Evolutionary conservation across 2,329 filamentous ascomycete genomes (phyloP), one percentile per base, ranked within the genome.

Genomic region (Hymenoscyphus infarciens): DNA sequence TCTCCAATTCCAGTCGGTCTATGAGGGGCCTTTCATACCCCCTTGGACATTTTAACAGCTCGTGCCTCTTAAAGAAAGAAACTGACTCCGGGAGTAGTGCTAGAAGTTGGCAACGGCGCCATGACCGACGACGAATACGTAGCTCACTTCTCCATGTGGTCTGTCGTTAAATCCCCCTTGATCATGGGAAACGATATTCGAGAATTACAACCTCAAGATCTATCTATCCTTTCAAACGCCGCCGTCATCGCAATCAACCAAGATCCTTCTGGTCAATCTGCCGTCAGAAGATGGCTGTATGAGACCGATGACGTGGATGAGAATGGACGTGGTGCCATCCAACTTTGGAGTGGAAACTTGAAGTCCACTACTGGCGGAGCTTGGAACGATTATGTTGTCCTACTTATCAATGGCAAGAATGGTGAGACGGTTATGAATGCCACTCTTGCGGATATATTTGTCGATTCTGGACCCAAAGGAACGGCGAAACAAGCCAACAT

Each of bases 361-460:
- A 64, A 67, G 45, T 72, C 70, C 13, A 75, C 74, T 1, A 76
- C 75, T 25, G 77, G 79, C 19, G 79, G 79, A 13, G 78, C 81
- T 58, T 76, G 78, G 19, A 73, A 66, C 19, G 74, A 76, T 45
- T 65, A 79, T 42, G 76, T 84, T 3, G 77, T 82, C 1, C 75
- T 84, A 4, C 72, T 76, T 25, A 64, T 85, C 64, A 85, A 85
- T 64, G 79, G 77, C 5, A 79, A 75, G 25, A 77, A 79, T 63
- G 71, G 69, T 5, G 71, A 74, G 0, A 71, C 75, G 16, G 75
- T 71, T 3, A 78, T 86, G 79, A 80, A 80, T 61, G 80, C 79
- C 19, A 79, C 80, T 1, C 76, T 83, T 3, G 74, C 74, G 22
- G 82, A 85, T 49, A 80, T 85, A 61, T 85, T 85, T 72, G 71